Conservation (phyloP, 345 rosid genomes). For the Camelina hispida region DNA sequence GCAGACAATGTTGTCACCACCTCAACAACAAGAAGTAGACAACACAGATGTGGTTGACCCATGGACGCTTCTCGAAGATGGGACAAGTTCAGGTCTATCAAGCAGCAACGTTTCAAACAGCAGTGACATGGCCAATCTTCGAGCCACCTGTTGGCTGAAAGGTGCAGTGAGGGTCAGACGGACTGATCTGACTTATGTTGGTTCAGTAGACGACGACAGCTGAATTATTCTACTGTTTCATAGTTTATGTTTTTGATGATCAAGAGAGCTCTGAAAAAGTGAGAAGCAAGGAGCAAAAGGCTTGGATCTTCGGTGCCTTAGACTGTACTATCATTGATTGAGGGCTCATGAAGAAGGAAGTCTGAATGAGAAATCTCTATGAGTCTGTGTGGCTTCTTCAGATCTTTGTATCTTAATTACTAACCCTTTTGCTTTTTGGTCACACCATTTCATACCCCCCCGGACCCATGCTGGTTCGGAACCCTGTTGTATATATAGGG, state of each 20-base stretch:
- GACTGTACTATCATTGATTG: conserved; percentile 32
- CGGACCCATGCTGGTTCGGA: conserved; percentile 42
- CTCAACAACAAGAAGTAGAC: conserved; percentile 61
- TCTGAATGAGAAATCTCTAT: conserved; percentile 22
- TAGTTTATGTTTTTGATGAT: conserved; percentile 31
- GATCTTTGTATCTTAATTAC: conserved; percentile 45
- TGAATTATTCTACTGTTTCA: conserved; percentile 47
- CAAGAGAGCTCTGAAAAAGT: conserved; percentile 21
- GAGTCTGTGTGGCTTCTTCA: conserved; percentile 40
- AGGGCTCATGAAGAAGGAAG: conserved; percentile 36
- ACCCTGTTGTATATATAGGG: conserved; percentile 50
- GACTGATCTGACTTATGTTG: conserved; percentile 80
- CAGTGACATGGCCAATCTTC: conserved; percentile 74
- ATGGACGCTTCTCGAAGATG: conserved; percentile 95
- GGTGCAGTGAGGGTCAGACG: conserved; percentile 92
- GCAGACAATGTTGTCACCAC: conserved; percentile 42
- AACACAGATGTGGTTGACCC: conserved; percentile 77
- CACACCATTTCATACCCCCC: conserved; percentile 17
- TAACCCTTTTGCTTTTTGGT: conserved; percentile 44
- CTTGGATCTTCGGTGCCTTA: conserved; percentile 41
- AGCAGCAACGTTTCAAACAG: conserved; percentile 57
- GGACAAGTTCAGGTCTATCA: conserved; percentile 72
- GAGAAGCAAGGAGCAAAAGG: conserved; percentile 34
- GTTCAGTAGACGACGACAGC: conserved; percentile 92
- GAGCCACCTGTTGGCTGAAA: conserved; percentile 94